These are phyloP conservation scores for Suillus subluteus DNA, from an alignment of 768 basidiomycete species.

Conservation along the genomic window DNA sequence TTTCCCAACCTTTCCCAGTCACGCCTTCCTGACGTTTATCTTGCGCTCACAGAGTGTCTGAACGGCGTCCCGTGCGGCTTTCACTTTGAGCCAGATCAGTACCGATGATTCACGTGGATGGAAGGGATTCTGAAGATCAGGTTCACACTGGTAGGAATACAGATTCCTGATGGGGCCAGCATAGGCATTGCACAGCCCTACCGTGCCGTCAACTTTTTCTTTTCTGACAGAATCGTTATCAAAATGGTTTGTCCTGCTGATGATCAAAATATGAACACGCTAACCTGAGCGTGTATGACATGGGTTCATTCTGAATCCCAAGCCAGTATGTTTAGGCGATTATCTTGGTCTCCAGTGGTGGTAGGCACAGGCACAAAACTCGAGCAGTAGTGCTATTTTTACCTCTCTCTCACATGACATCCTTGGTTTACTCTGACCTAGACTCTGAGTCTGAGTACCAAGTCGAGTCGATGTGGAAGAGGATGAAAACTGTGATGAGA, in stretches of 20 bases:
- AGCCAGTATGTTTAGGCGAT: neutral
- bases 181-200: neutral
- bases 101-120: neutral
- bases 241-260: neutral
- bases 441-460: too few species aligned
- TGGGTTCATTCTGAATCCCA: neutral
- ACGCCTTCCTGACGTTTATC: neutral
- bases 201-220: neutral
- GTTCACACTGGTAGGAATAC: neutral
- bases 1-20: slow-evolving; percentile 1
- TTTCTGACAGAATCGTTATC: neutral
- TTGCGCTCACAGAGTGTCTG: neutral
- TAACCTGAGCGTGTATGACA: neutral
- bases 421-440: too few species aligned
- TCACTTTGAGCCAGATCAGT: neutral
- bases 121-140: slow-evolving; percentile 8
- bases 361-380: slow-evolving; percentile 3
- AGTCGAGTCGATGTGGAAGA: too few species aligned
- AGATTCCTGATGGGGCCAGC: neutral
- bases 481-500: too few species aligned
- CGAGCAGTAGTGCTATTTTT: neutral
- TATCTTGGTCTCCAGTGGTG: neutral
- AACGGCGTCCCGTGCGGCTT: neutral
- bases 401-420: neutral
- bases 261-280: neutral